Percentiles rank a stretch among this genome's conserved stretches.
These are phyloP conservation scores for Peronosclerospora sorghi DNA, from an alignment of 352 stramenopile genomes.

Conservation along the genomic window DNA sequence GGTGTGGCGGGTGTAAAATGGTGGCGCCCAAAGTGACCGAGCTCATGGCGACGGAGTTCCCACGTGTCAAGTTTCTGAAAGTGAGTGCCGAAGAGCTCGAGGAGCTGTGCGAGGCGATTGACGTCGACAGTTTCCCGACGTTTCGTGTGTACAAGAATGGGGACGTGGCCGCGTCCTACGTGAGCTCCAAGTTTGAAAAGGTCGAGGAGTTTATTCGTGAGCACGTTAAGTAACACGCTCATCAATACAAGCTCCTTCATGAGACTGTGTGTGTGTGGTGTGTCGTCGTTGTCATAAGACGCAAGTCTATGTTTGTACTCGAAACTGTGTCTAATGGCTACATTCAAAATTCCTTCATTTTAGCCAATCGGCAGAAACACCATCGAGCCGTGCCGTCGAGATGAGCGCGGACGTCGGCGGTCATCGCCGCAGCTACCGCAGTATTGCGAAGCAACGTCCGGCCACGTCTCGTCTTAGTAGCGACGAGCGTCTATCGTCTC, in stretches of 20 bases:
- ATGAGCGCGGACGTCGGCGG: slow-evolving; percentile 18
- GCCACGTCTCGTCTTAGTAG: slow-evolving; percentile 15
- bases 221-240: slow-evolving; percentile 16
- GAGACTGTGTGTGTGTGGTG: no score
- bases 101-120: slow-evolving; percentile 63
- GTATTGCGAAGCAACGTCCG: slow-evolving; percentile 2
- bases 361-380: no score
- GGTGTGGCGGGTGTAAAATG: slow-evolving; percentile 70
- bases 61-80: slow-evolving; percentile 53
- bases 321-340: no score
- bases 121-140: slow-evolving; percentile 68
- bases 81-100: slow-evolving; percentile 63
- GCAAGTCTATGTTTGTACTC: no score
- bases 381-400: no score
- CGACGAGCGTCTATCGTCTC: slow-evolving; percentile 5
- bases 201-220: slow-evolving; percentile 64
- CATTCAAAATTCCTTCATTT: no score
- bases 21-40: slow-evolving; percentile 49
- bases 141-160: slow-evolving; percentile 72
- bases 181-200: slow-evolving; percentile 73
- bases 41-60: slow-evolving; percentile 43
- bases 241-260: no score
- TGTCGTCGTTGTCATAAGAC: no score
- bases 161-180: slow-evolving; percentile 54
- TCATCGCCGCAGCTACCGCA: slow-evolving; percentile 11